phyloP scores from a whole-genome alignment of 2,329 filamentous ascomycete species.

The Graphium sp. region DNA sequence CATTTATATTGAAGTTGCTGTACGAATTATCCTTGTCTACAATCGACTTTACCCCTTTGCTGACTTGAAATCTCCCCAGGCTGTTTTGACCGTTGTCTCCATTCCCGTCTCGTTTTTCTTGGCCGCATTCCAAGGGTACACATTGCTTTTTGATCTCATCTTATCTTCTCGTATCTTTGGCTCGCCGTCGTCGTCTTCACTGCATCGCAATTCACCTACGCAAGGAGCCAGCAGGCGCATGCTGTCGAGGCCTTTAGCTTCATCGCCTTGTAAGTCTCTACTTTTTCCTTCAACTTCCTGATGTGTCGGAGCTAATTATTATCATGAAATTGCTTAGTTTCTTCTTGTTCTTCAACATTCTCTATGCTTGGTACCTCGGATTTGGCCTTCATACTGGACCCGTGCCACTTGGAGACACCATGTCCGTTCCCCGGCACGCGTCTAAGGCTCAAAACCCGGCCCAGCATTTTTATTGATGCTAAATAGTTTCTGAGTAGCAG shows the following conservation, averaged over 20 bases:
- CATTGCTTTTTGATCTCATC: constrained; percentile 16
- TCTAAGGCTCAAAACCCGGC: no score
- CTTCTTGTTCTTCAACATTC: constrained; percentile 15
- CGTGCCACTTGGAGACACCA: no score
- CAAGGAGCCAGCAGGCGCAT: constrained; percentile 9
- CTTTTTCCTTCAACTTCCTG: no score
- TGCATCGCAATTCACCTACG: constrained; percentile 11
- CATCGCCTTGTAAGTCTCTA: constrained; percentile 15
- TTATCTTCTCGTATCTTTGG: constrained; percentile 19
- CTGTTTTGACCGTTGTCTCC: constrained; percentile 15
- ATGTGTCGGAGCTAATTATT: background rate
- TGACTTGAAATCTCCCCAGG: constrained; percentile 7
- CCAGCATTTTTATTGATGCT: no score
- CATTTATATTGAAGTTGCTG: constrained; percentile 15
- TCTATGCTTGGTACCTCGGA: constrained; percentile 14
- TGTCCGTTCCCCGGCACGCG: no score
- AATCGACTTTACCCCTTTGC: background rate
- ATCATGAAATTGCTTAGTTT: constrained; percentile 10
- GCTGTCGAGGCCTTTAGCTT: constrained; percentile 16
- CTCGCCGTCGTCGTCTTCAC: constrained; percentile 14
- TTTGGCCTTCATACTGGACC: no score
- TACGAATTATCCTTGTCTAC: constrained; percentile 7
- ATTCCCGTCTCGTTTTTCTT: constrained; percentile 14
- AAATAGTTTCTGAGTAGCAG: no score
- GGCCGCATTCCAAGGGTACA: constrained; percentile 9